These are phyloP conservation scores for Amanita polypyramis DNA, from an alignment of 768 basidiomycete species.

Conservation along the genomic window DNA sequence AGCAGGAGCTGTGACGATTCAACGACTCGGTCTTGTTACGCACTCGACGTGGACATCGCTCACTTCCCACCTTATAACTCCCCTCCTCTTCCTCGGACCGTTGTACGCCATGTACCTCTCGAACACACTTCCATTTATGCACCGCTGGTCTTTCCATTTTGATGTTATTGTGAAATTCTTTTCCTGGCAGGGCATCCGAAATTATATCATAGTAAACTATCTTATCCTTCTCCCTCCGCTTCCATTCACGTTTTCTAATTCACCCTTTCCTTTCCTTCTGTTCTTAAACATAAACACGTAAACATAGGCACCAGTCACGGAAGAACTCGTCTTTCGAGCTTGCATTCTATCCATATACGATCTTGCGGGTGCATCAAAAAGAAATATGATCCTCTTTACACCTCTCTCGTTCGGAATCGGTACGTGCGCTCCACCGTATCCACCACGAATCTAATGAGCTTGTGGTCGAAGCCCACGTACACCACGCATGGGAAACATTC, in stretches of 20 bases:
- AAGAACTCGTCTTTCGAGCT: constrained; percentile 86
- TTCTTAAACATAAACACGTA: constrained; percentile 15
- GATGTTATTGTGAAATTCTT: constrained; percentile 31
- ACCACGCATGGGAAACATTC: constrained; percentile 87
- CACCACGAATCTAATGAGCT: not conserved
- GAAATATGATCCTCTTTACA: constrained; percentile 63
- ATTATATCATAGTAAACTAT: constrained; percentile 41
- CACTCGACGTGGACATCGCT: constrained; percentile 11
- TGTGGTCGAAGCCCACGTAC: constrained; percentile 54
- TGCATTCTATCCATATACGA: constrained; percentile 71
- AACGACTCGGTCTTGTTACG: constrained; percentile 5
- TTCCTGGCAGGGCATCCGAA: constrained; percentile 55
- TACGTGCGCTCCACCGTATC: constrained; percentile 21
- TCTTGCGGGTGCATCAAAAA: constrained; percentile 45
- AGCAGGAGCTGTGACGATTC: constrained; percentile 13
- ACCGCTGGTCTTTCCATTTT: constrained; percentile 30
- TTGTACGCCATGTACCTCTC: constrained; percentile 46
- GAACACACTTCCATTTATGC: constrained; percentile 44
- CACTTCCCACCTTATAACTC: constrained; percentile 54
- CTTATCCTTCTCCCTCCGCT: not conserved
- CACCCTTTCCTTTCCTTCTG: not conserved
- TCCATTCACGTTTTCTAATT: not conserved
- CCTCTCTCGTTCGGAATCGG: constrained; percentile 88
- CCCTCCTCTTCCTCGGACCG: constrained; percentile 70
- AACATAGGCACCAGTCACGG: constrained; percentile 75